A percentile compares a stretch with the other conserved stretches of the same genome.
phyloP scores from a whole-genome alignment of 768 basidiomycete species.

The Amanita thiersii region DNA sequence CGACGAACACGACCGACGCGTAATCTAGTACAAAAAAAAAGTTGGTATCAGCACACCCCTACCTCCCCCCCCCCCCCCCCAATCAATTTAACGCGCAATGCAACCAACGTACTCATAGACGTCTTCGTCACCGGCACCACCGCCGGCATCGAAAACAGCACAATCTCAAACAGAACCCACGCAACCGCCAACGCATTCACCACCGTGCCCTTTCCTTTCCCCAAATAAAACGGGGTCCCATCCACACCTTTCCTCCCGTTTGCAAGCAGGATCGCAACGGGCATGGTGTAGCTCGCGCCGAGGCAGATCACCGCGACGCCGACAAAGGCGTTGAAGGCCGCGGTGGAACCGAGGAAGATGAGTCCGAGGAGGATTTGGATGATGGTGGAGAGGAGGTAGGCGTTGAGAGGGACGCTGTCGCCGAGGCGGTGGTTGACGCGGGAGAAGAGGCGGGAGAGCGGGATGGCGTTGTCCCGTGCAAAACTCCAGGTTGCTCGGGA shows the following conservation, averaged over 20 bases:
- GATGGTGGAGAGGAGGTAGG: constrained; percentile 47
- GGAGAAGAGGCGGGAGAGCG: constrained; percentile 40
- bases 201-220: constrained; percentile 27
- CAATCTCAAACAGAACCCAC: constrained; percentile 56
- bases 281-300: constrained; percentile 56
- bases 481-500: constrained; percentile 69
- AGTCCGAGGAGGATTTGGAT: constrained; percentile 55
- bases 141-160: constrained; percentile 64
- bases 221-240: constrained; percentile 45
- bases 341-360: constrained; percentile 52
- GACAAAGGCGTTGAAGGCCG: constrained; percentile 62
- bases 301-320: constrained; percentile 62
- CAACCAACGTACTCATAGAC: constrained; percentile 33
- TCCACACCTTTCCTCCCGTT: constrained; percentile 33
- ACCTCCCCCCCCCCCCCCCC: too few relatives aligned
- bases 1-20: constrained; percentile 59
- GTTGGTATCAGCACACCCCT: background rate
- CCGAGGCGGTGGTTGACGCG: constrained; percentile 28
- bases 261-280: constrained; percentile 44
- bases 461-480: constrained; percentile 59
- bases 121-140: constrained; percentile 43
- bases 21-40: constrained; percentile 36
- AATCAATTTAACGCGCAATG: too few relatives aligned
- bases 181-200: constrained; percentile 45
- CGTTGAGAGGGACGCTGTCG: constrained; percentile 48